Base-by-base conservation (phyloP, 495 filamentous ascomycete genomes). In the Hypoxylon lenormandii region DNA sequence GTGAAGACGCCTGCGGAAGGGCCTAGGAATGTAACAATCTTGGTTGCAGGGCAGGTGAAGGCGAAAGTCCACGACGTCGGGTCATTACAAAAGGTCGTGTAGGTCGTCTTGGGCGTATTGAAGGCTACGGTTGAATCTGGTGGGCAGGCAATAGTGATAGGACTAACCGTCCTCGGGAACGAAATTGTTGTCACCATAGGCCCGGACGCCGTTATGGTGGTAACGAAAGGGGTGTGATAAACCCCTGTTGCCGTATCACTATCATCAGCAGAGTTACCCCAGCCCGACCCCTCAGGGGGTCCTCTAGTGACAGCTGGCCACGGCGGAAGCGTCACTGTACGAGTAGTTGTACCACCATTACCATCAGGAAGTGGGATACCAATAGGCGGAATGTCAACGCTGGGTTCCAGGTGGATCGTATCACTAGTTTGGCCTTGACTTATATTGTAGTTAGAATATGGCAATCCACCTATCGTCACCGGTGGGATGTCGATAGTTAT, bases 381-480 rank as follows among this genome's bases (percentile, higher is more conserved):
- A 13, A 65, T 16, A 12, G 69, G 72, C 11, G 63, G 72, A 16
- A 74, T 52, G 12, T 51, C 38, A n/a, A 72, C 47, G 16, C 69
- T 74, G 8, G 58, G 59, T n/a, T 19, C 1, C 1, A 1, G 42
- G n/a, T n/a, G 42, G 33, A 26, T 45, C 6, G 7, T 45, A 19
- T 10, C 16, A 8, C n/a, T 42, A 21, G 42, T 18, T 19, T 45
- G 42, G 16, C 42, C 42, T 7, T 6, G 3, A 8, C n/a, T 45
- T 18, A 57, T 18, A 5, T 64, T 42, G 15, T 42, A 22, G 28
- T 65, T 65, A 46, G 66, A 73, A 15, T 51, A 64, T 22, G 43
- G 51, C 5, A 73, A 51, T 0, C 52, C 51, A 15, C 22, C 26
- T 16, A 36, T 60, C 7, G 47, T 46, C 15, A 70, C 57, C 3